Percentiles rank a stretch among this genome's conserved stretches.
These are phyloP conservation scores for Ganoderma sinense DNA, from an alignment of 1,284 basidiomycete species.

Conservation along the genomic window DNA sequence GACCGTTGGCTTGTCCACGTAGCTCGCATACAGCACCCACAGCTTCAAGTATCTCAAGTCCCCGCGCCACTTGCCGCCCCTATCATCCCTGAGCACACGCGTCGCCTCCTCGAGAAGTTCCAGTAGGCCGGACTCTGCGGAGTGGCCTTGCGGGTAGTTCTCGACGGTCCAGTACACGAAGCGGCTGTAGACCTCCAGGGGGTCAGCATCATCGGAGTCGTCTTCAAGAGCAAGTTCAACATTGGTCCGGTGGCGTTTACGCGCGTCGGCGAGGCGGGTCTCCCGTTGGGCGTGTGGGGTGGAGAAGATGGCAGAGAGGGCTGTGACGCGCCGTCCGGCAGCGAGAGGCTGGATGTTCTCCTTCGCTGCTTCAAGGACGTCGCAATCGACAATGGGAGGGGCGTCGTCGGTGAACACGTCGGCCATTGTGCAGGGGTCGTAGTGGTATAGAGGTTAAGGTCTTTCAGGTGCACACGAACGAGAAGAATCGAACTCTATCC, in stretches of 20 bases:
- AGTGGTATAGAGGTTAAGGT: background rate
- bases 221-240: slow-evolving; percentile 62
- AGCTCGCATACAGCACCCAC: slow-evolving; percentile 91
- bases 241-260: slow-evolving; percentile 63
- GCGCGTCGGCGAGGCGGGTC: slow-evolving; percentile 65
- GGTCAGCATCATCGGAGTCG: slow-evolving; percentile 53
- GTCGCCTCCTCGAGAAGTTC: slow-evolving; percentile 87
- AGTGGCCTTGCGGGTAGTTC: slow-evolving; percentile 70
- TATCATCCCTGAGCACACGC: slow-evolving; percentile 73
- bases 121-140: slow-evolving; percentile 79
- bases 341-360: slow-evolving; percentile 85
- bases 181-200: slow-evolving; percentile 64
- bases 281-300: slow-evolving; percentile 81
- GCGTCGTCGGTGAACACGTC: slow-evolving; percentile 40
- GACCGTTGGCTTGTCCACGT: slow-evolving; percentile 76
- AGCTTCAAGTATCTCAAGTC: slow-evolving; percentile 91
- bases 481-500: too few species aligned
- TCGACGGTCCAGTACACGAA: slow-evolving; percentile 79
- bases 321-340: slow-evolving; percentile 74
- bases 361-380: slow-evolving; percentile 82
- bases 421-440: slow-evolving; percentile 19
- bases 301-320: slow-evolving; percentile 72
- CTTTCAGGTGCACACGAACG: too few species aligned
- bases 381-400: slow-evolving; percentile 70
- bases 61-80: slow-evolving; percentile 66